Base-by-base conservation (phyloP, 1,139 yeast species). In the Pichia sp. region DNA sequence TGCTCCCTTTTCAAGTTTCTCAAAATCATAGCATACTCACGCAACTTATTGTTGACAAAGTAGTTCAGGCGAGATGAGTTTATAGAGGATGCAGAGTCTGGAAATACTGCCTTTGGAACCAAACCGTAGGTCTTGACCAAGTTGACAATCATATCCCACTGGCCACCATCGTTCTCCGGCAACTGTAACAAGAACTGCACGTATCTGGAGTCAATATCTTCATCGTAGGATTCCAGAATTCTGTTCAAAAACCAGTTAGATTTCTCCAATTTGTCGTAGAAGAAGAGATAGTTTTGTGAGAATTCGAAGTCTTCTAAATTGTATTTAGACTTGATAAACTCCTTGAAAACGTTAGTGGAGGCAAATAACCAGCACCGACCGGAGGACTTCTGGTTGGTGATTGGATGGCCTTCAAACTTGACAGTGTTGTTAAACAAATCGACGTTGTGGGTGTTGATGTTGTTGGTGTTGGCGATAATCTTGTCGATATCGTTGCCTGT, bases 301-400 rank as follows among this genome's bases (percentile, higher is more conserved):
- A 83, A 69, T 66, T 83, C 84, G 67, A 82, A 80, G 48, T 63
- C 73, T 51, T 76, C 75, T 59, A 82, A 66, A 59, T 78, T 76
- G 65, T 75, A 80, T 60, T 73, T 74, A 62, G 74, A 71, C 64
- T 79, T 80, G 37, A 82, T 78, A 46, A 73, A 76, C 50, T 80
- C 71, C 58, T 86, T 73, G 62, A 83, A 74, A 19, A 82, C 82
- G 60, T 83, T 83, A 52, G 82, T 77, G 5, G 85, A 73, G 13
- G 87, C 87, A 70, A 82, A 83, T 56, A 83, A 74, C 87, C 87
- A 83, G 66, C 88, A 83, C 60, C 87, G 69, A 26, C 87, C 87
- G 6, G 82, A 75, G 41, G 75, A 70, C 55, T 73, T 74, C 65
- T 83, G 88, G 66, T 80, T 77, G 60, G 84, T 79, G 53, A 75